Percentiles rank a stretch among this genome's conserved stretches.
Conservation (phyloP, 768 basidiomycete species). For the Phaeotremella skinneri region DNA sequence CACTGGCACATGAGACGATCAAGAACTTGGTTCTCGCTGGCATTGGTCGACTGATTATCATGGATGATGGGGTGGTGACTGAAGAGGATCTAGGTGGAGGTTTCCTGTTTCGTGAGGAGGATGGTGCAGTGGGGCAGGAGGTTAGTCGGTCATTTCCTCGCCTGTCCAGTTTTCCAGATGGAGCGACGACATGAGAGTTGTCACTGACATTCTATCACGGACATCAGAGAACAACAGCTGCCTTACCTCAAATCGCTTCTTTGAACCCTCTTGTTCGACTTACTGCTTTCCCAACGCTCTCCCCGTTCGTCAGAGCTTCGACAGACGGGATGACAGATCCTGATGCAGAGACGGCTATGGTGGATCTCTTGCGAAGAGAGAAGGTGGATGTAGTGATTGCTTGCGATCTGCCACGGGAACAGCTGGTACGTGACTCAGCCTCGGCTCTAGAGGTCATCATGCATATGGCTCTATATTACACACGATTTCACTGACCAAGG, state of each 20-base stretch:
- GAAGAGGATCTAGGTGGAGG: conserved; percentile 87
- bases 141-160: conserved; percentile 53
- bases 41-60: conserved; percentile 80
- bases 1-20: conserved; percentile 86
- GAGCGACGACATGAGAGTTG: neutral
- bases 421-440: conserved; percentile 60
- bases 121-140: conserved; percentile 72
- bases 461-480: conserved; percentile 16
- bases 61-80: conserved; percentile 71
- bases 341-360: conserved; percentile 34
- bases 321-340: conserved; percentile 21
- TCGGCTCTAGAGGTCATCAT: neutral
- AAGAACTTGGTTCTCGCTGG: conserved; percentile 98
- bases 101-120: conserved; percentile 90
- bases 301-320: conserved; percentile 57
- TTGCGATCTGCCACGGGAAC: conserved; percentile 71
- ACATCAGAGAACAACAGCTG: conserved; percentile 75
- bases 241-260: conserved; percentile 77
- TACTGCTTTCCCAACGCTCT: conserved; percentile 63
- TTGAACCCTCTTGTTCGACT: conserved; percentile 89
- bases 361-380: conserved; percentile 40
- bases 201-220: neutral
- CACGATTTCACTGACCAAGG: neutral
- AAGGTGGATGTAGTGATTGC: conserved; percentile 74
- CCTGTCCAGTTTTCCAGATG: neutral